phyloP scores from a whole-genome alignment of 352 stramenopile species.

The Phytophthora foliorum region DNA sequence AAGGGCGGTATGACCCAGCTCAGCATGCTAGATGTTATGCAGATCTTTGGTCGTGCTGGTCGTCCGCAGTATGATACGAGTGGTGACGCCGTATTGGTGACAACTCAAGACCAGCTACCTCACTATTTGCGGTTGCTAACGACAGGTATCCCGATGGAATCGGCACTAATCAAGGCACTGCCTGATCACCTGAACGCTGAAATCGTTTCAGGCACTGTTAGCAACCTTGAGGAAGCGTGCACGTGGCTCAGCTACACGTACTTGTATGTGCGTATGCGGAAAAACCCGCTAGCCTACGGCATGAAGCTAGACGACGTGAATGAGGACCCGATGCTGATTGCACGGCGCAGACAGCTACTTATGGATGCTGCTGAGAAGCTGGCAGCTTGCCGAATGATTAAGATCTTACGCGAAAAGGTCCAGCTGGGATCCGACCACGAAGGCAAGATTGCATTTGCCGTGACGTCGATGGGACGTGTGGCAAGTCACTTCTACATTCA shows the following conservation, averaged over 20 bases:
- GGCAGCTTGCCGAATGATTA: conserved; percentile 85
- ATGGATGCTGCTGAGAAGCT: conserved; percentile 84
- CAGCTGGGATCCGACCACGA: conserved; percentile 42
- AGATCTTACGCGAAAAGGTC: conserved; percentile 73
- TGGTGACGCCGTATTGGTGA: conserved; percentile 99
- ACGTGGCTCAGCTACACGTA: conserved; percentile 99
- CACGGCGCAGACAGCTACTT: conserved; percentile 70
- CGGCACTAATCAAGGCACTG: conserved; percentile 98
- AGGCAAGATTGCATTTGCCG: conserved; percentile 84
- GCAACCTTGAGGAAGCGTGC: conserved; percentile 96
- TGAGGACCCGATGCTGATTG: conserved; percentile 90
- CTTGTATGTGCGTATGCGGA: conserved; percentile 98
- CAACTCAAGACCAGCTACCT: conserved; percentile 93
- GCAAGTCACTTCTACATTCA: conserved; percentile 99
- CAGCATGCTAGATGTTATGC: conserved; percentile 99
- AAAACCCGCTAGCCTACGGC: conserved; percentile 98
- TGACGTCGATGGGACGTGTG: conserved; percentile 97
- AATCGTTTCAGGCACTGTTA: conserved; percentile 98
- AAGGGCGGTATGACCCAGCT: conserved; percentile 98
- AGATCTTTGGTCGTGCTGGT: conserved; percentile 99
- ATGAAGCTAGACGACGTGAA: conserved; percentile 95
- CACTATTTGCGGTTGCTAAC: conserved; percentile 98
- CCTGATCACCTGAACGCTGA: conserved; percentile 99
- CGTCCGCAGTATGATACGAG: conserved; percentile 99
- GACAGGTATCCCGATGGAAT: conserved; percentile 98